Evolutionary conservation across 768 basidiomycete species (phyloP).

Genomic region (Amanita jacksonii): DNA sequence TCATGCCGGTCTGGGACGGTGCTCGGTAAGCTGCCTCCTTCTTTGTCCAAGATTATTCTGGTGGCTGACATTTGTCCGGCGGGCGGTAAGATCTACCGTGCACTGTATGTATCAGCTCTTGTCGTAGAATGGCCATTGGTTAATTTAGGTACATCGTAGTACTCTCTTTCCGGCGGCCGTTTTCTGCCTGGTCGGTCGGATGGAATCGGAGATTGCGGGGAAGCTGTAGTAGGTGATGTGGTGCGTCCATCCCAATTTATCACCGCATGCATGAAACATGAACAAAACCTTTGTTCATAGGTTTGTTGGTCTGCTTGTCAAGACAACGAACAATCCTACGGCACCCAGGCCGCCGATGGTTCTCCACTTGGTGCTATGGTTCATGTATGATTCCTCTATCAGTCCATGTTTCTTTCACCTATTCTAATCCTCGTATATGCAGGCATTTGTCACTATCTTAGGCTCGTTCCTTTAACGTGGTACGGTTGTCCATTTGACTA

Average conservation of each 20-base stretch:
- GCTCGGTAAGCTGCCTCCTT: slow-evolving; percentile 13
- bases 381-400: no score
- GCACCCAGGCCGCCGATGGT: no score
- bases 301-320: not conserved
- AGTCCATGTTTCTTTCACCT: no score
- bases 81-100: slow-evolving; percentile 24
- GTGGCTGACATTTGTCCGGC: no score
- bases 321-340: no score
- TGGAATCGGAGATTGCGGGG: no score
- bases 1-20: slow-evolving; percentile 48
- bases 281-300: not conserved
- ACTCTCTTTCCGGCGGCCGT: slow-evolving; percentile 21
- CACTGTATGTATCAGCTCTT: not conserved
- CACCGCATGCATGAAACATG: not conserved
- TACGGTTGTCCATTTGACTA: no score
- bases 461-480: no score
- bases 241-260: not conserved
- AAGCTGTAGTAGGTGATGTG: not conserved
- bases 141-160: slow-evolving; percentile 42
- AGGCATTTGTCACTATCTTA: no score
- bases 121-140: not conserved
- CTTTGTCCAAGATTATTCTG: not conserved
- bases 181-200: slow-evolving; percentile 15
- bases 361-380: no score
- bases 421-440: no score